Evolutionary conservation across 2,329 filamentous ascomycete genomes (phyloP).

Genomic region (Fonsecaea multimorphosa): DNA sequence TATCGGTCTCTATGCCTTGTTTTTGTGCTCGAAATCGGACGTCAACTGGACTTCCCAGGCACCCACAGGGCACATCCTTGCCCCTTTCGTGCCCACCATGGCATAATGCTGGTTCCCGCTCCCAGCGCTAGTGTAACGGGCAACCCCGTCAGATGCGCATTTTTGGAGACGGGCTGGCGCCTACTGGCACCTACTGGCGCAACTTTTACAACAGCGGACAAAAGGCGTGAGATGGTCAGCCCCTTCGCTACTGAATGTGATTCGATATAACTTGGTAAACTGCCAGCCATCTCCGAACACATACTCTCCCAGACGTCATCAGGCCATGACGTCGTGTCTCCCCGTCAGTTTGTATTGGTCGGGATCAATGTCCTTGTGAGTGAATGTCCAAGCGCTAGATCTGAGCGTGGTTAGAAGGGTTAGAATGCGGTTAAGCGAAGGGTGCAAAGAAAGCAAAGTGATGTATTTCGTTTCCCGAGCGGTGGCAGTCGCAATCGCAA

Average conservation of each 20-base stretch:
- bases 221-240: conserved; percentile 17
- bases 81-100: background rate
- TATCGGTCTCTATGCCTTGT: conserved; percentile 20
- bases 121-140: conserved; percentile 22
- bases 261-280: background rate
- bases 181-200: too few species aligned
- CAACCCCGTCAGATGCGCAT: conserved; percentile 7
- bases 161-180: background rate
- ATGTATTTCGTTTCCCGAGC: conserved; percentile 1
- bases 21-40: conserved; percentile 24
- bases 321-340: background rate
- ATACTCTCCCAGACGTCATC: conserved; percentile 19
- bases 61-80: conserved; percentile 14
- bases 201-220: background rate
- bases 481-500: background rate
- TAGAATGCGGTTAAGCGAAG: conserved; percentile 14
- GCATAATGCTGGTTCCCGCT: conserved; percentile 6
- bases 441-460: conserved; percentile 12
- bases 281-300: conserved; percentile 1
- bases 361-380: background rate
- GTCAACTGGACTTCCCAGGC: conserved; percentile 4
- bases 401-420: conserved; percentile 22
- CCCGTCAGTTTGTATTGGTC: conserved; percentile 14
- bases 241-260: conserved; percentile 10
- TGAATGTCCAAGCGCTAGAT: conserved; percentile 9